Evolutionary conservation across 768 basidiomycete species (phyloP), one percentile per base, ranked within the genome.

Genomic region (Mycena galopus): DNA sequence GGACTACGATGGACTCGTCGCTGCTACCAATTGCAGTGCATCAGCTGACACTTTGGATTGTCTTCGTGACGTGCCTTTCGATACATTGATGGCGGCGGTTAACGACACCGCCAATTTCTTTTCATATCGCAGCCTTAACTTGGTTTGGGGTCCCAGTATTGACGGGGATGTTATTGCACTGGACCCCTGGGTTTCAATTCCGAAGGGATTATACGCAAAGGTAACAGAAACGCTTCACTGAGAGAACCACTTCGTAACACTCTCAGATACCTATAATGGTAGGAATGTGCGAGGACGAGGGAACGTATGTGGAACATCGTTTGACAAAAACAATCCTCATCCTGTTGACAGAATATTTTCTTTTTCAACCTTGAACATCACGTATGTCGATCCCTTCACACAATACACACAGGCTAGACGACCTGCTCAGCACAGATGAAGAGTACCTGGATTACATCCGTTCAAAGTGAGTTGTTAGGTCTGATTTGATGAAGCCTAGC

Each of bases 401-500:
- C 11, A n/a, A 4, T 2, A 17, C n/a, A 6, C 11, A 21, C 10
- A n/a, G 3, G 7, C 2, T 55, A 17, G 19, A 44, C 11, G 10
- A 37, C 5, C 39, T 44, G 4, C 21, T 2, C 32, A 72, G 65
- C 10, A 72, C 65, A 9, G 25, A 47, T 50, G 51, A 23, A 5
- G 65, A 72, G 30, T 66, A 62, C 19, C 17, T 67, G 14, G 39
- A 50, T 6, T 72, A 72, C 29, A 16, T 72, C 0, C 71, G 67
- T 29, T 66, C 58, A 29, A 72, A 67, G 71, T 72, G 42, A 1
- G 70, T 44, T 19, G 5, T 14, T 23, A 23, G 59, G 29, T 4
- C 4, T 2, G 12, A 16, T 9, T 16, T 35, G 8, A 37, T 14
- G 35, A 44, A 44, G 16, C 17, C 19, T 21, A 19, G 42, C 42